Percentiles rank a stretch among this genome's conserved stretches.
These are phyloP conservation scores for Phytophthora aleatoria DNA, from an alignment of 352 stramenopile genomes.

Conservation along the genomic window DNA sequence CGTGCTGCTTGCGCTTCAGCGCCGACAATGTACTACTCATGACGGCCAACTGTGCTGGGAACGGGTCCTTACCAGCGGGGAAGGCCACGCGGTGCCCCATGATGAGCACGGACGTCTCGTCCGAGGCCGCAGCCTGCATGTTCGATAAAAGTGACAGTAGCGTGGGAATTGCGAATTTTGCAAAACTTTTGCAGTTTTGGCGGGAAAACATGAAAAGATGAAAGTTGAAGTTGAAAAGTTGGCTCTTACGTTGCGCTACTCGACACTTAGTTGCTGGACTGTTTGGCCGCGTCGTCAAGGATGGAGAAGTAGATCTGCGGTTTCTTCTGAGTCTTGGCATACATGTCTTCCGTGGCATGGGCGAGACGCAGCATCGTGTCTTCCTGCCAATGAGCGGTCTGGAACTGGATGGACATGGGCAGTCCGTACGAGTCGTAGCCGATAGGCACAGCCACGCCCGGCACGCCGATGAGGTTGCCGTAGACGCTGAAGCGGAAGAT, in stretches of 20 bases:
- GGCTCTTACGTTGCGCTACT: neutral
- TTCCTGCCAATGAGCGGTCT: conserved; percentile 79
- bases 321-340: conserved; percentile 45
- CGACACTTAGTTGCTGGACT: conserved; percentile 19
- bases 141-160: conserved; percentile 16
- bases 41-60: conserved; percentile 82
- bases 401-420: conserved; percentile 82
- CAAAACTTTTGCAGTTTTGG: conserved; percentile 3
- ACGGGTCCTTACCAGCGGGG: conserved; percentile 71
- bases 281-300: conserved; percentile 49
- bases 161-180: conserved; percentile 9
- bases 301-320: conserved; percentile 75
- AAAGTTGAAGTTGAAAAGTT: too few relatives aligned
- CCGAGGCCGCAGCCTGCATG: conserved; percentile 1
- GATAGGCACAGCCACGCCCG: conserved; percentile 74
- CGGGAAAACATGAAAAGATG: neutral
- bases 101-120: conserved; percentile 64
- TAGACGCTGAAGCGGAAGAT: conserved; percentile 88
- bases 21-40: conserved; percentile 84
- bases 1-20: conserved; percentile 76
- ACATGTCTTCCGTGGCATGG: conserved; percentile 50
- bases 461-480: conserved; percentile 89
- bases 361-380: conserved; percentile 74
- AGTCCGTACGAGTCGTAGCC: conserved; percentile 66
- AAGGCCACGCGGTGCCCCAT: conserved; percentile 84